These are phyloP conservation scores for Myxozyma geophila DNA, from an alignment of 805 yeast genomes.

Conservation along the genomic window DNA sequence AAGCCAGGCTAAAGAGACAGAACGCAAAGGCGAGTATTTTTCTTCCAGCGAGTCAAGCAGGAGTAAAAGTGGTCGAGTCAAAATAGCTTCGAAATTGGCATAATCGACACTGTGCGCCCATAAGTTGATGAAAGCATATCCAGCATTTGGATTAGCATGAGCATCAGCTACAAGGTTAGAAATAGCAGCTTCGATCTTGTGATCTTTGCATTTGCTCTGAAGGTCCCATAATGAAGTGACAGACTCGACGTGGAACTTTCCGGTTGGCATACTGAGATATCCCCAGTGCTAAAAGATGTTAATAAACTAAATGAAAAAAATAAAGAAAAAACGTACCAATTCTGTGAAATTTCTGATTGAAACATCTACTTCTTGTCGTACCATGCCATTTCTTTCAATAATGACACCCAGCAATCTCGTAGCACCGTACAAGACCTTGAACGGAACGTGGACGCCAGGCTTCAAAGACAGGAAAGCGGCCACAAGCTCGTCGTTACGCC, in stretches of 20 bases:
- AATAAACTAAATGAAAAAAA: slow-evolving; percentile 21
- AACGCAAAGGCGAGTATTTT: slow-evolving; percentile 47
- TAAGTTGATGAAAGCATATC: slow-evolving; percentile 62
- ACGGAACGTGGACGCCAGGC: slow-evolving; percentile 23
- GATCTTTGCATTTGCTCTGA: slow-evolving; percentile 55
- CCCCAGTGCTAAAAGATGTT: slow-evolving; percentile 54
- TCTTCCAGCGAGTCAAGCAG: slow-evolving; percentile 65
- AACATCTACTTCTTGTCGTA: slow-evolving; percentile 26
- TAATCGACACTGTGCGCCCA: slow-evolving; percentile 76
- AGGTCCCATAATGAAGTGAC: slow-evolving; percentile 68
- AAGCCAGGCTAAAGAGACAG: slow-evolving; percentile 35
- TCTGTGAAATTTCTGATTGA: slow-evolving; percentile 34
- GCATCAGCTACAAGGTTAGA: slow-evolving; percentile 56
- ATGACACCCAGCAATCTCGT: slow-evolving; percentile 32
- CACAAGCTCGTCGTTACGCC: slow-evolving; percentile 48
- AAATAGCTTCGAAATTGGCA: slow-evolving; percentile 49
- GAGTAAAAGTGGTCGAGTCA: slow-evolving; percentile 67
- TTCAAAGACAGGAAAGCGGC: slow-evolving; percentile 39
- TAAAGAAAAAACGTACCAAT: slow-evolving; percentile 8
- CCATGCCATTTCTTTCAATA: slow-evolving; percentile 34
- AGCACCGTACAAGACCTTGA: slow-evolving; percentile 33
- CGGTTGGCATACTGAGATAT: slow-evolving; percentile 55
- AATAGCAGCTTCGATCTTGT: slow-evolving; percentile 73
- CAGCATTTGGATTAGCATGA: slow-evolving; percentile 47
- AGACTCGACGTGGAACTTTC: slow-evolving; percentile 69